Base-by-base conservation (phyloP, 139 green algal species). In the Tetradesmus obliquus region DNA sequence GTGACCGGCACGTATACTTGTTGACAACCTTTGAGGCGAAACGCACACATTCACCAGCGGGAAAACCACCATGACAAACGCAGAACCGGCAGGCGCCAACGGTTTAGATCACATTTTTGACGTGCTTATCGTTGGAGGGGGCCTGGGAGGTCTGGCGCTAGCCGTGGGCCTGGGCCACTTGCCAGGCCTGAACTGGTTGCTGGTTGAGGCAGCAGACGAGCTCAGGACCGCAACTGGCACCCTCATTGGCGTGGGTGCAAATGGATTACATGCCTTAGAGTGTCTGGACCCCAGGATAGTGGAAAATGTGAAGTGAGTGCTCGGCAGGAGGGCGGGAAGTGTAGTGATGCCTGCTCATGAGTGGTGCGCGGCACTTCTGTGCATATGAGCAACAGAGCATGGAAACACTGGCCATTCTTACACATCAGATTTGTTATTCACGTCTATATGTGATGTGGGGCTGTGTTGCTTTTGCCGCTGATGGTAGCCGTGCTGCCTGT, bases 91-190 rank as follows among this genome's bases (percentile, higher is more conserved):
- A 76, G 12, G 6, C 66, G 66, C n/a, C 17, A 24, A 24, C 12
- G 66, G n/a, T 20, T 3, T 9, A 62, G 2, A 57, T 13, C 6
- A 85, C 6, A 51, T 58, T 7, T 76, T 20, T 79, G 83, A 88
- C 19, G 83, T 88, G 55, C n/a, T 88, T 19, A 93, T 95, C 24
- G 24, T 90, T 22, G 94, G 94, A 3, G 94, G 94, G 24, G 94
- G 94, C 0, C 90, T 96, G 24, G 94, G 93, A 2, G 94, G 94
- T 1, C 85, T 96, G 55, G 94, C 94, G 15, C 85, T 96, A 5
- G 93, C 94, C 55, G 54, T 91, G 6, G 92, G 71, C 20, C 83
- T 93, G 60, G 66, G 66, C n/a, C 93, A 94, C 86, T 89, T 82
- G 94, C 93, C 2, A 82, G 91, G n/a, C 58, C 84, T 69, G 55